Evolutionary conservation across 1,139 yeast genomes (phyloP), one percentile per base, ranked within the genome.

Genomic region (Groenewaldozyma auringiensis): DNA sequence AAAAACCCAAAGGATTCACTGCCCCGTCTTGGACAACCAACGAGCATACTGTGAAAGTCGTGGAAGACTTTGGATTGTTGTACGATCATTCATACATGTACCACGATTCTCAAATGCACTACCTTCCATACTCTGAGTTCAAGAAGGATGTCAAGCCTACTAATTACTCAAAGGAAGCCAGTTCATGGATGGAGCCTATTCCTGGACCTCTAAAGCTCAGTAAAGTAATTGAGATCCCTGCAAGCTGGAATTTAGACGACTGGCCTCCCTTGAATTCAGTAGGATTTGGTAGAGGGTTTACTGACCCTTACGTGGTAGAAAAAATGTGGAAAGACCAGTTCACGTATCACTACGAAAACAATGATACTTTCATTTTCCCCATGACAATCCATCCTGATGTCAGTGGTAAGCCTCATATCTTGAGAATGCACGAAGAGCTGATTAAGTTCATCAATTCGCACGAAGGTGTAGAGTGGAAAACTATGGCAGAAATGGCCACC

Each of bases 401-500:
- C 18, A 50, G 53, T 42, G 61, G 55, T 17, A 3, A 14, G 49
- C 63, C 54, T n/a, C 63, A 50, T 47, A 61, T 43, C 21, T 43
- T 53, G 21, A 43, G 51, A 52, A 61, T 47, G 64, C 64, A 47
- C 47, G 62, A 52, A 49, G 50, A 59, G 32, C 40, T 58, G 32
- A 58, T 58, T 39, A 61, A 58, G 34, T 56, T 53, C 41, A 58
- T 58, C 45, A 58, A 58, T 43, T 46, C 46, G 27, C 62, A 58
- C 43, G 62, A 58, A 31, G 62, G 62, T 22, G 61, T 58, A 25
- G 60, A 59, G 44, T 58, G 63, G 63, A 49, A 53, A 21, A 58
- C 62, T n/a, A 58, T 59, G 62, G 59, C 55, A 38, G 53, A 59
- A 39, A 58, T 59, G n/a, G n/a, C n/a, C 17, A 50, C 54, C 32